Conservation (phyloP, 495 filamentous ascomycete species). For the Xylaria intraflava region DNA sequence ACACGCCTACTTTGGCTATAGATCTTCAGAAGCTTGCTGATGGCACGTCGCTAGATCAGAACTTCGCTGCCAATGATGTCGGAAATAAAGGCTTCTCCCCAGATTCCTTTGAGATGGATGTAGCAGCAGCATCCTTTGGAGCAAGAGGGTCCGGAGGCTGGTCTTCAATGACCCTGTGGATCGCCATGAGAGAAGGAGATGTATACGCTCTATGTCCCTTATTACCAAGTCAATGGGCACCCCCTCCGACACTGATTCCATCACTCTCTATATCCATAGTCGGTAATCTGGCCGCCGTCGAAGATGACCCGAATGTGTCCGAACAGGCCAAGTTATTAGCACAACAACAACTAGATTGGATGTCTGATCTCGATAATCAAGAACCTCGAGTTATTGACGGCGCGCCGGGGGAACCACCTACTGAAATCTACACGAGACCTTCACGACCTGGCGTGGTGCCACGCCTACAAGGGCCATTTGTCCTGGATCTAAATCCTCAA, state of each 20-base stretch:
- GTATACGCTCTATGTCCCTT: constrained; percentile 88
- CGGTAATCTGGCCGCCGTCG: constrained; percentile 53
- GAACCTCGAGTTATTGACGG: constrained; percentile 52
- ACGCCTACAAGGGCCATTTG: constrained; percentile 78
- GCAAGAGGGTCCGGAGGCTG: constrained; percentile 71
- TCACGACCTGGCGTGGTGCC: constrained; percentile 64
- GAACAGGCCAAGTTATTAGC: constrained; percentile 53
- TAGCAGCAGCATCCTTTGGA: constrained; percentile 77
- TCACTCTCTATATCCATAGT: constrained; percentile 69
- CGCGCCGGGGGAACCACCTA: constrained; percentile 29
- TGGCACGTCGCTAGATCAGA: constrained; percentile 66
- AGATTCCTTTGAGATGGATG: constrained; percentile 79
- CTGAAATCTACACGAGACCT: constrained; percentile 65
- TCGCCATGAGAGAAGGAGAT: constrained; percentile 82
- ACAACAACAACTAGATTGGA: constrained; percentile 72
- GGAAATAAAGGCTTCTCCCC: constrained; percentile 76
- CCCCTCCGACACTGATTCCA: constrained; percentile 66
- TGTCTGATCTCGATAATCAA: constrained; percentile 72
- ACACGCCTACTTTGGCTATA: constrained; percentile 69
- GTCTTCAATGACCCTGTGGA: constrained; percentile 87
- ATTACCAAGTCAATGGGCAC: constrained; percentile 73
- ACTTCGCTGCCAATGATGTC: constrained; percentile 65
- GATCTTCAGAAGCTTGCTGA: constrained; percentile 78
- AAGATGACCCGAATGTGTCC: constrained; percentile 50
- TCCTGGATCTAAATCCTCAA: constrained; percentile 57